These are phyloP conservation scores for Penicillium antarcticum DNA, from an alignment of 495 filamentous ascomycete genomes.

Conservation along the genomic window DNA sequence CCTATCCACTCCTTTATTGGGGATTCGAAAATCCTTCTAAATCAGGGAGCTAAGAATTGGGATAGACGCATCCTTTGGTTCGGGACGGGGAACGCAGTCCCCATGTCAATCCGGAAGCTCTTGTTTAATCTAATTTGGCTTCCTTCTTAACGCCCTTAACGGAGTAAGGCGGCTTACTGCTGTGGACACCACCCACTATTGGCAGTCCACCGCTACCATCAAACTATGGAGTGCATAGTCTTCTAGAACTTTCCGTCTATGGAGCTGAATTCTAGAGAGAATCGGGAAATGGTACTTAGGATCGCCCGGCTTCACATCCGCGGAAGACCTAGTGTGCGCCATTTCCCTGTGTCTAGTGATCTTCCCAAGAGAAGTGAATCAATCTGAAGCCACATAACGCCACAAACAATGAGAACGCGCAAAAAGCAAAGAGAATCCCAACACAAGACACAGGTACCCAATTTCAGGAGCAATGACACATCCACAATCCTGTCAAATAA, in stretches of 20 bases:
- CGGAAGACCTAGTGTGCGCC: constrained; percentile 16
- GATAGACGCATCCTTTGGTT: neutral
- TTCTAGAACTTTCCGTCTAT: constrained; percentile 27
- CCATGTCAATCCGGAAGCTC: neutral
- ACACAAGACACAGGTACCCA: neutral
- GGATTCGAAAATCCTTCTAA: neutral
- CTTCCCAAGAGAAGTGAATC: neutral
- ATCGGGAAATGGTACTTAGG: constrained; percentile 7
- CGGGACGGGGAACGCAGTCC: constrained; percentile 3
- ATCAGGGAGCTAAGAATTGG: constrained; percentile 1
- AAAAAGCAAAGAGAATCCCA: neutral
- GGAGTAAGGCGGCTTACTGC: constrained; percentile 8
- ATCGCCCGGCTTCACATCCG: constrained; percentile 29
- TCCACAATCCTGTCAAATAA: constrained; percentile 2
- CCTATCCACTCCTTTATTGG: neutral
- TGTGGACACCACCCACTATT: constrained; percentile 2
- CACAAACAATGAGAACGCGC: neutral
- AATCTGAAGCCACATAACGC: neutral
- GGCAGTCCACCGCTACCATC: neutral
- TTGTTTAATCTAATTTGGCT: neutral
- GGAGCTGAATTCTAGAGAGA: constrained; percentile 6
- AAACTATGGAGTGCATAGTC: constrained; percentile 8
- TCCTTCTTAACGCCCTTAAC: neutral
- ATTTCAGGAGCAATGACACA: constrained; percentile 2
- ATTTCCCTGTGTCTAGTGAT: constrained; percentile 1